phyloP scores from a whole-genome alignment of 2,329 filamentous ascomycete species.

The Claviceps africana region DNA sequence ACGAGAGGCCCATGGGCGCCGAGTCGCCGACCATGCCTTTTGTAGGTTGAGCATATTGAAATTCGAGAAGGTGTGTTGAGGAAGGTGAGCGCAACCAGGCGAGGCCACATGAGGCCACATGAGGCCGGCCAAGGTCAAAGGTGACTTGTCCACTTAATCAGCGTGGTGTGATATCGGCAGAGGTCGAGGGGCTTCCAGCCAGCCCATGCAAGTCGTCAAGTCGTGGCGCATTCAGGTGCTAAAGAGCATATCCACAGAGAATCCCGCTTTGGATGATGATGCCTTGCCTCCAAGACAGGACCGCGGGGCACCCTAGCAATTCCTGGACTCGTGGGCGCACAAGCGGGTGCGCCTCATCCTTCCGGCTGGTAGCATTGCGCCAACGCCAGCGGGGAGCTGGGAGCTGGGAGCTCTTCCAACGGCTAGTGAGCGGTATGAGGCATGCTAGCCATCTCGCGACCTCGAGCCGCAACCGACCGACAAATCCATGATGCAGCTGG shows the following conservation, averaged over 20 bases:
- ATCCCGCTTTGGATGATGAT: constrained; percentile 1
- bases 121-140: neutral
- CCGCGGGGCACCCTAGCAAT: constrained; percentile 1
- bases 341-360: constrained; percentile 2
- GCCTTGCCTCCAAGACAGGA: constrained; percentile 2
- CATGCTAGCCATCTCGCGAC: neutral
- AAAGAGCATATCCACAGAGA: neutral
- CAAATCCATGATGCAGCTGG: neutral
- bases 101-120: neutral
- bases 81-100: neutral
- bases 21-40: neutral
- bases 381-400: too few relatives aligned
- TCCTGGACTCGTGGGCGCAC: neutral
- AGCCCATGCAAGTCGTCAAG: neutral
- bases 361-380: neutral
- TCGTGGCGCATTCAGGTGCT: neutral
- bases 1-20: neutral
- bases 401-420: neutral
- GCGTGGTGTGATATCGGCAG: neutral
- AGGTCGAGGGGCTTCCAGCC: neutral
- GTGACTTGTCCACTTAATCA: neutral
- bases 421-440: neutral
- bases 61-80: neutral
- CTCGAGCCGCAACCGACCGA: neutral
- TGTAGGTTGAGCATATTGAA: neutral